Conservation (phyloP, 2,329 filamentous ascomycete species). For the Parascedosporium putredinis region DNA sequence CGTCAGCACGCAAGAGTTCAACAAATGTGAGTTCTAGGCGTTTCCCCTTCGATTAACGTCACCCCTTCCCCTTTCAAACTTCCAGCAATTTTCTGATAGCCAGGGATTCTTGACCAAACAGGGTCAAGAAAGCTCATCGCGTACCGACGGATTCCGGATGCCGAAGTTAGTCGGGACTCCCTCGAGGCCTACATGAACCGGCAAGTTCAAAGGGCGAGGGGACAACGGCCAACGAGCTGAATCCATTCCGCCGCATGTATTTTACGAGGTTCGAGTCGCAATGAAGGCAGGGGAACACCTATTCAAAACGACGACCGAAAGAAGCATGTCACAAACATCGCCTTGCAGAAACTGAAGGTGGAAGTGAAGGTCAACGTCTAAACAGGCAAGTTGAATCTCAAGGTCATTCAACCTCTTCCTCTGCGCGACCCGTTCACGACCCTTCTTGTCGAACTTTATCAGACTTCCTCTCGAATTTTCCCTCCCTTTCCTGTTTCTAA, state of each 20-base stretch:
- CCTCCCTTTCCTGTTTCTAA: too few species aligned
- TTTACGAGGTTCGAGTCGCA: constrained; percentile 42
- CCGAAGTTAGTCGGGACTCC: constrained; percentile 35
- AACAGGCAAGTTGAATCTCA: not conserved
- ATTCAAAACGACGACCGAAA: too few species aligned
- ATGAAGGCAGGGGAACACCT: too few species aligned
- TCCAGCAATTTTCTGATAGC: constrained; percentile 11
- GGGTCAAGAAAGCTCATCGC: constrained; percentile 85
- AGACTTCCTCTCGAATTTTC: too few species aligned
- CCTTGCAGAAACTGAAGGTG: not conserved
- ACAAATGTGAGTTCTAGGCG: constrained; percentile 56
- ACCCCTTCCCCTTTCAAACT: constrained; percentile 4
- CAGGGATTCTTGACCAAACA: constrained; percentile 26
- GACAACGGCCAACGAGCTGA: constrained; percentile 46
- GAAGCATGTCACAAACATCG: not conserved
- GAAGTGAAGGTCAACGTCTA: too few species aligned
- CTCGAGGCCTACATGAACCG: constrained; percentile 21
- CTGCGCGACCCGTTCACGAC: not conserved
- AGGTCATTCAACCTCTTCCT: not conserved
- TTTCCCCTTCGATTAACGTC: not conserved
- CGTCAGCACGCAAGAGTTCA: constrained; percentile 78
- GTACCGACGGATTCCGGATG: constrained; percentile 61
- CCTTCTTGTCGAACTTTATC: too few species aligned
- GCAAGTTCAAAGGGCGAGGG: constrained; percentile 24
- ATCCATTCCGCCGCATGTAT: constrained; percentile 49